Base-by-base conservation (phyloP, 2,329 filamentous ascomycete species). In the Trichothecium sympodiale region DNA sequence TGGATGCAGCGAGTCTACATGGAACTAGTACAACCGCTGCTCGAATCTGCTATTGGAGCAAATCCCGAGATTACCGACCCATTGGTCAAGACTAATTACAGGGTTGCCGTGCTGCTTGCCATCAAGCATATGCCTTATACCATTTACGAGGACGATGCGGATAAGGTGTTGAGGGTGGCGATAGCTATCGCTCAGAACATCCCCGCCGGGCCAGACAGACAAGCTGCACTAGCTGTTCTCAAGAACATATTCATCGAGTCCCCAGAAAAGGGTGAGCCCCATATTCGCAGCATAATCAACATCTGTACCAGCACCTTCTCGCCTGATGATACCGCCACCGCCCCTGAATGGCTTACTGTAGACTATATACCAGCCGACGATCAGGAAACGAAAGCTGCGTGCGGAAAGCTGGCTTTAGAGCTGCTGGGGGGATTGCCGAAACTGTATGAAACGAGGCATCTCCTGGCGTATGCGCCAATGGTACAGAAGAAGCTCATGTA, bases 81-180 rank as follows among this genome's bases (percentile, higher is more conserved):
- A 12, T 45, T 45, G 8, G 40, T 43, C 35, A 57, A 49, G 40
- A 54, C 50, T 2, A 66, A 65, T 40, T 64, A 63, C 35, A 60
- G 67, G 20, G 57, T 72, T 18, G 64, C 61, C 3, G 58, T 67
- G 5, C 56, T 77, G 5, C 54, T 65, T 0, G 57, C 71, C 32
- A 53, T 73, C 7, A 64, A 60, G 40, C 62, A 72, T 46, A 61
- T 74, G 38, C 54, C 53, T 14, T 71, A 66, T 35, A 48, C 59
- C 2, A 61, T 73, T 14, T 77, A 72, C 48, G 61, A 71, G 30
- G 61, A 65, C 13, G 71, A 77, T 33, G 53, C 62, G 1, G 57
- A 57, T 4, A 50, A 54, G 23, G 56, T 76, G 5, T 52, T 72
- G 3, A 62, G 67, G 8, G 55, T 74, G 13, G 59, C 67, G 5